A percentile compares a stretch with the other conserved stretches of the same genome.
phyloP scores from a whole-genome alignment of 2,329 filamentous ascomycete genomes.

The Ampelomyces quisqualis region DNA sequence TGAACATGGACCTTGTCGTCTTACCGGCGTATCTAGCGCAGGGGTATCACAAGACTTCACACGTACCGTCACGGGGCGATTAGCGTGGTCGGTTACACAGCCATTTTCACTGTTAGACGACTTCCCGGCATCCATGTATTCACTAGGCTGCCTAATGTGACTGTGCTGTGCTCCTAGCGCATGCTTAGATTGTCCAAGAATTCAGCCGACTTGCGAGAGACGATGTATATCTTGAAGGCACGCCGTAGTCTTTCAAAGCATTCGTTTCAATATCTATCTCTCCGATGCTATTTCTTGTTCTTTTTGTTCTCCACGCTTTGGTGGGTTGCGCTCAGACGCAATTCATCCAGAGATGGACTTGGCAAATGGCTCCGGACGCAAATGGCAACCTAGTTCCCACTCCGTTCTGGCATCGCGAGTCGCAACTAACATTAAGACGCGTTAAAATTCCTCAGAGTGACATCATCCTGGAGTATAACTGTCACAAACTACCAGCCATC shows the following conservation, averaged over 20 bases:
- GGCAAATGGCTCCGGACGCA: neutral
- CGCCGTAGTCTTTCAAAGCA: neutral
- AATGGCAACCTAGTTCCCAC: neutral
- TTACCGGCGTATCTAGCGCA: neutral
- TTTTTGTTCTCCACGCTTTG: neutral
- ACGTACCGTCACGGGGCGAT: neutral
- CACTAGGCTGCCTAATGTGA: neutral
- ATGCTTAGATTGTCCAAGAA: neutral
- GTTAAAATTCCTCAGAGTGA: neutral
- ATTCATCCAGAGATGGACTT: slow-evolving; percentile 2
- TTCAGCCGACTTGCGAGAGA: neutral
- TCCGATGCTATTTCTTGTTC: neutral
- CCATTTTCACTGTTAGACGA: neutral
- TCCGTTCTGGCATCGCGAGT: neutral
- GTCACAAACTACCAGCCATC: slow-evolving; percentile 8
- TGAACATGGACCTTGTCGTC: too few relatives aligned
- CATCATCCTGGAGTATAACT: slow-evolving; percentile 5
- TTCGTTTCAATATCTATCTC: neutral
- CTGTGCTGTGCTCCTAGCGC: neutral
- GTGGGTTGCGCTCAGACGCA: neutral
- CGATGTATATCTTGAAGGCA: neutral
- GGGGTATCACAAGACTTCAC: neutral
- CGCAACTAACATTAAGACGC: neutral
- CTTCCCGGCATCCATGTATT: neutral
- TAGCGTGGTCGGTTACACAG: neutral